Percentiles rank a stretch among this genome's conserved stretches.
These are phyloP conservation scores for Tephrocybe sp. DNA, from an alignment of 768 basidiomycete genomes.

Conservation along the genomic window DNA sequence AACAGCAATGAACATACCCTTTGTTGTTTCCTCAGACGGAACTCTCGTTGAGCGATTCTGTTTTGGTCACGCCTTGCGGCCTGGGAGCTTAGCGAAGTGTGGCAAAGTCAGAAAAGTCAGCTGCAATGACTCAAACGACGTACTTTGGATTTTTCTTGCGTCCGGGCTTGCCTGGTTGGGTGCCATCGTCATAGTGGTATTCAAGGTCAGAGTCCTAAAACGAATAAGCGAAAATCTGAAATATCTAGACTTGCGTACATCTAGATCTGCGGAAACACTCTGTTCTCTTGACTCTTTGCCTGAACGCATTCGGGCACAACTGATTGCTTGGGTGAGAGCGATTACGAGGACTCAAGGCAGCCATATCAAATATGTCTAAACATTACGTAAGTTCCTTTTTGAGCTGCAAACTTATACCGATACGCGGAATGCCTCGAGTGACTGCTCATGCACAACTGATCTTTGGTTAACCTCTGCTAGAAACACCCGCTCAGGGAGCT, in stretches of 20 bases:
- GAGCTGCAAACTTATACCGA: no score
- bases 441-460: not conserved
- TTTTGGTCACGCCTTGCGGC: slow-evolving; percentile 88
- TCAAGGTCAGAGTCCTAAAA: slow-evolving; percentile 66
- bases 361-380: slow-evolving; percentile 12
- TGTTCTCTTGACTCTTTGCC: slow-evolving; percentile 51
- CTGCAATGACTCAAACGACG: slow-evolving; percentile 20
- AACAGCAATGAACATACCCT: slow-evolving; percentile 40
- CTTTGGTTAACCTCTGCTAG: not conserved
- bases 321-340: slow-evolving; percentile 40
- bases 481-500: no score
- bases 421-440: no score
- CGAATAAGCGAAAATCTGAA: not conserved
- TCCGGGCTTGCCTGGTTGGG: slow-evolving; percentile 61
- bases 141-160: slow-evolving; percentile 91
- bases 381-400: slow-evolving; percentile 12
- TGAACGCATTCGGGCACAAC: slow-evolving; percentile 41
- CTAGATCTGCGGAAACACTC: slow-evolving; percentile 62
- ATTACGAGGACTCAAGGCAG: slow-evolving; percentile 33
- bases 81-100: slow-evolving; percentile 59
- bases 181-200: slow-evolving; percentile 40
- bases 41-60: slow-evolving; percentile 91
- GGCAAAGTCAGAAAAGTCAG: slow-evolving; percentile 1
- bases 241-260: slow-evolving; percentile 30
- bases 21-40: slow-evolving; percentile 89